Base-by-base conservation (phyloP, 2,329 filamentous ascomycete species). In the Fusarium armeniacum region DNA sequence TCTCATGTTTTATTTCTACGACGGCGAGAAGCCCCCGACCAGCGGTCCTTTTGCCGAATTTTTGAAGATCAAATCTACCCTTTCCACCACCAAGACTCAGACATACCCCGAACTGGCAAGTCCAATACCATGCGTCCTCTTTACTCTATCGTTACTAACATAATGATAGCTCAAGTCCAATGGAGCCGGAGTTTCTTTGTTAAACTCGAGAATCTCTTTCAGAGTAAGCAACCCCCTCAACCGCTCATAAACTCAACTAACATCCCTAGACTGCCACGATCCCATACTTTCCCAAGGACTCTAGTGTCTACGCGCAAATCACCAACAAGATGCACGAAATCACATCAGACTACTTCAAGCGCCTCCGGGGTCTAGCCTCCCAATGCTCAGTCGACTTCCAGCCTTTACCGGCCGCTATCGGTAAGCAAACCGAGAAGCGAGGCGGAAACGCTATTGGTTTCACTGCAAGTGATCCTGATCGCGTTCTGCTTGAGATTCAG, bases 311-410 rank as follows among this genome's bases (percentile, higher is more conserved):
- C 13, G 41, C 10, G 2, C 52, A 68, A 16, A 68, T 68, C 15
- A 40, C 65, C 1, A 8, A 24, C 7, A 65, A 69, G 4, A 36
- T 59, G 41, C 16, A 22, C 5, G 16, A n/a, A 0, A 69, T 68
- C 11, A 54, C 65, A 4, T 18, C 5, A 3, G 24, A 10, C 4
- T 68, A 68, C 40, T 65, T 68, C 18, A 46, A 49, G 3, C 53
- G 59, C 6, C 53, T 50, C 1, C 43, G 18, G 2, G 56, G 66
- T 1, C 44, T 68, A 0, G 65, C 43, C 6, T 68, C 65, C 0
- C 65, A 68, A 18, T 68, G 65, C 10, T 68, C 65, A 5, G 65
- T 68, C 2, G 65, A 68, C 20, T 68, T 55, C 32, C 65, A 68
- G 5, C 65, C 65, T 2, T 20, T 68, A 4, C 35, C 65, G 6